Evolutionary conservation across 2,329 filamentous ascomycete genomes (phyloP).

Genomic region (Neofusicoccum laricinum): DNA sequence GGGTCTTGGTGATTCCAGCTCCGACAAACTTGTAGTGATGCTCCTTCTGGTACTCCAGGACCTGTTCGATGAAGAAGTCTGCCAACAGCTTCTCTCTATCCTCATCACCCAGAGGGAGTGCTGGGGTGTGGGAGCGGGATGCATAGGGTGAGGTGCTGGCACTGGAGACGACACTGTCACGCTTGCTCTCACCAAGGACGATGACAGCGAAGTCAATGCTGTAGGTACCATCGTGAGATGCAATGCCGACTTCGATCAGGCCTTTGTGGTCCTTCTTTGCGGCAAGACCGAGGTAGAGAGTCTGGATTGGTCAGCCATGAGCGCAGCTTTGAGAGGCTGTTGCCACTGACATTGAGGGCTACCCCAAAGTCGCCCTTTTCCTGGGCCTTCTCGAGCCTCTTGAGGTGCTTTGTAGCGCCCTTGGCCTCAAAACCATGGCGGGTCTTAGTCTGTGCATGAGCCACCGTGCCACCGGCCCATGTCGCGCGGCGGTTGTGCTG

Average conservation of each 20-base stretch:
- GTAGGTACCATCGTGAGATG: conserved; percentile 72
- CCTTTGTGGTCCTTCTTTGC: conserved; percentile 51
- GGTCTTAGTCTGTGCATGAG: conserved; percentile 16
- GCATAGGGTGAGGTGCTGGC: conserved; percentile 17
- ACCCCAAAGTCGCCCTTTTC: conserved; percentile 19
- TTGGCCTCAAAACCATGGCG: conserved; percentile 27
- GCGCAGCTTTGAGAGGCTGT: background rate
- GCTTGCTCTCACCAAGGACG: conserved; percentile 38
- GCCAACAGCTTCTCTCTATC: conserved; percentile 40
- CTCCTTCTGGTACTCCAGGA: conserved; percentile 60
- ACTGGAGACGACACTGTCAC: conserved; percentile 10
- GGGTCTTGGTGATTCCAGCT: conserved; percentile 62
- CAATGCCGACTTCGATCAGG: conserved; percentile 61
- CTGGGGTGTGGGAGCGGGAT: conserved; percentile 18
- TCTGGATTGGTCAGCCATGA: conserved; percentile 19
- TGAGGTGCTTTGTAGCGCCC: conserved; percentile 24
- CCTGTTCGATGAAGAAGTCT: conserved; percentile 57
- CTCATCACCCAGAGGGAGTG: conserved; percentile 4
- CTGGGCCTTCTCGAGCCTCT: conserved; percentile 21
- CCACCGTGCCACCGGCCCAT: background rate
- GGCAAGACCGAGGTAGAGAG: conserved; percentile 62
- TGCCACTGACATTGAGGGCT: conserved; percentile 21
- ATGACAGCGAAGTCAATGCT: conserved; percentile 69
- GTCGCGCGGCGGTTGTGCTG: conserved; percentile 13
- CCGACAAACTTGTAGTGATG: conserved; percentile 75